Conservation (phyloP, 2,329 filamentous ascomycete species). For the Lizonia empirigonia region DNA sequence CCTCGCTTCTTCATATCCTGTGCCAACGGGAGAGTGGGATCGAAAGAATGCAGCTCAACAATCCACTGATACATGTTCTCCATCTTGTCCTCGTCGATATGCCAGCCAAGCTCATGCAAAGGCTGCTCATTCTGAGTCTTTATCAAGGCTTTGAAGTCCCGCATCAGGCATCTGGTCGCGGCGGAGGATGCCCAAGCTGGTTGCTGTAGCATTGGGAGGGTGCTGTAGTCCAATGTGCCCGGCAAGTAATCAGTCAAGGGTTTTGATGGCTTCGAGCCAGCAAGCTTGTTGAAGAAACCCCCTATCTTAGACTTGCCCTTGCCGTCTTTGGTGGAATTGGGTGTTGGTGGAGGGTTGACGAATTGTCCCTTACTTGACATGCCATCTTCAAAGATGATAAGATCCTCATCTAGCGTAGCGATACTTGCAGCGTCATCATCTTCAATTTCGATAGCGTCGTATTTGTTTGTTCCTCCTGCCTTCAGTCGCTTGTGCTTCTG, state of each 20-base stretch:
- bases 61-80: conserved; percentile 90
- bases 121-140: conserved; percentile 67
- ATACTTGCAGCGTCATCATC: conserved; percentile 54
- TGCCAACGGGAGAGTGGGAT: conserved; percentile 69
- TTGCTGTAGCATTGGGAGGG: conserved; percentile 67
- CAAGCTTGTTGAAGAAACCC: conserved; percentile 32
- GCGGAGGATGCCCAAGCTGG: conserved; percentile 68
- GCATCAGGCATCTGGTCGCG: conserved; percentile 67
- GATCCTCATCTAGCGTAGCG: conserved; percentile 57
- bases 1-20: conserved; percentile 71
- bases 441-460: conserved; percentile 48
- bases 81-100: conserved; percentile 70
- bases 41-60: conserved; percentile 85
- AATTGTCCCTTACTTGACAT: conserved; percentile 13
- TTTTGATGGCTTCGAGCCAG: conserved; percentile 28
- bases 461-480: conserved; percentile 33
- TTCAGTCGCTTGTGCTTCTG: conserved; percentile 38
- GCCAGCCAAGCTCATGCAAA: conserved; percentile 77
- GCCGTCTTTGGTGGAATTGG: conserved; percentile 30
- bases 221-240: conserved; percentile 65
- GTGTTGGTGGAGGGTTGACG: conserved; percentile 29
- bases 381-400: conserved; percentile 47
- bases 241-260: conserved; percentile 68
- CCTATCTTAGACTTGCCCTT: conserved; percentile 37
- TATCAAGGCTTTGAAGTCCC: conserved; percentile 68